phyloP scores from a whole-genome alignment of 2,329 filamentous ascomycete genomes.

The Fusarium sp. region DNA sequence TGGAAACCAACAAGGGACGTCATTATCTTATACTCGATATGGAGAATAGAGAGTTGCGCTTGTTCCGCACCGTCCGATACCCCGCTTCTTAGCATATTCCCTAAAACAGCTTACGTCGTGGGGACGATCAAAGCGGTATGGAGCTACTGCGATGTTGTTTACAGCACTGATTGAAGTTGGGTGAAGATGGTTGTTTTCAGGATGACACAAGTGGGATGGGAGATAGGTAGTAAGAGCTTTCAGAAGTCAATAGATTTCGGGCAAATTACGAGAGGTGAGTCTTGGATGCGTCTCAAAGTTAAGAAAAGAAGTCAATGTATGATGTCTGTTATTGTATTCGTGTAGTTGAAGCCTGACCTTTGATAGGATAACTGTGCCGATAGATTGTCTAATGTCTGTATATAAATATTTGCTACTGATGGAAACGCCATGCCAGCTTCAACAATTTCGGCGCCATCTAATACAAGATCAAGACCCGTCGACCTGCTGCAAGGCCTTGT shows the following conservation, averaged over 20 bases:
- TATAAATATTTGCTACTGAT: neutral
- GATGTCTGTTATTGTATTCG: too few relatives aligned
- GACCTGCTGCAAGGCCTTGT: neutral
- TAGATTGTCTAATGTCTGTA: neutral
- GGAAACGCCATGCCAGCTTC: neutral
- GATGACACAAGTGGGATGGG: too few relatives aligned
- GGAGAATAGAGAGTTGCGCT: neutral
- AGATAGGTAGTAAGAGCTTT: too few relatives aligned
- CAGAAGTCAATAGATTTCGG: neutral
- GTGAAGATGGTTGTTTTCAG: neutral
- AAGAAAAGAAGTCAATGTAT: too few relatives aligned
- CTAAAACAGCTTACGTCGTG: neutral
- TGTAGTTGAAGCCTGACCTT: too few relatives aligned
- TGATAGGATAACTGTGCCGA: too few relatives aligned
- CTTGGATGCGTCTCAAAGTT: neutral
- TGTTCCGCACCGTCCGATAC: neutral
- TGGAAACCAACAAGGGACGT: neutral
- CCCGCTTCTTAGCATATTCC: neutral
- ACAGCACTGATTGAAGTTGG: neutral
- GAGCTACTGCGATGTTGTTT: neutral
- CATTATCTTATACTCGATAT: neutral
- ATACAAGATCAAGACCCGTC: neutral
- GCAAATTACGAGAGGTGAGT: neutral
- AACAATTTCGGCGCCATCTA: neutral
- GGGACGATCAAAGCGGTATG: neutral